phyloP scores from a whole-genome alignment of 352 stramenopile species.

The Phytopythium mirpurense region DNA sequence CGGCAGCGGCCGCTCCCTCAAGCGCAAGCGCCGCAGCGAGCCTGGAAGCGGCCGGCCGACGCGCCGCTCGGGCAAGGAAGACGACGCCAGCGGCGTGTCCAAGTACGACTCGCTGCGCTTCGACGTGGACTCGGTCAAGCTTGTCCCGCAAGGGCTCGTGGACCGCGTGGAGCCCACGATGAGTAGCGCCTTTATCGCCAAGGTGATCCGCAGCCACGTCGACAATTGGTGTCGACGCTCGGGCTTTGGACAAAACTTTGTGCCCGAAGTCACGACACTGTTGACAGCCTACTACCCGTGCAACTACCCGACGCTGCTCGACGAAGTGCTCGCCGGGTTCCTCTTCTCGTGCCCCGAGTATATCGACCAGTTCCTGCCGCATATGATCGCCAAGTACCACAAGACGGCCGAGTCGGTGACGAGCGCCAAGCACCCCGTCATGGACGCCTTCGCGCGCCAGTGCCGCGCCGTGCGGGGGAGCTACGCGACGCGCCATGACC shows the following conservation, averaged over 20 bases:
- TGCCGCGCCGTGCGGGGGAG: background rate
- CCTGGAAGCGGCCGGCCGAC: background rate
- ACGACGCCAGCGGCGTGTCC: constrained; percentile 3
- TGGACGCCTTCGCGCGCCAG: constrained; percentile 46
- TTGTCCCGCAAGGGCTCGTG: constrained; percentile 79
- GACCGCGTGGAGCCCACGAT: constrained; percentile 74
- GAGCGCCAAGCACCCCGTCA: constrained; percentile 57
- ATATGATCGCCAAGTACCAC: constrained; percentile 69
- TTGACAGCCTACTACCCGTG: constrained; percentile 82
- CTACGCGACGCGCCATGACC: constrained; percentile 38
- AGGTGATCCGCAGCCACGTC: constrained; percentile 60
- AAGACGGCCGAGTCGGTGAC: constrained; percentile 59
- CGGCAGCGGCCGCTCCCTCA: constrained; percentile 25
- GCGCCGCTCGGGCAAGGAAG: constrained; percentile 14
- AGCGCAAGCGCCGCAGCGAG: constrained; percentile 37
- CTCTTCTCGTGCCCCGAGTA: constrained; percentile 77
- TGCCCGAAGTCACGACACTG: constrained; percentile 62
- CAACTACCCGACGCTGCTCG: constrained; percentile 72
- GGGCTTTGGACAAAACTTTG: constrained; percentile 62
- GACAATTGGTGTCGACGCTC: constrained; percentile 63
- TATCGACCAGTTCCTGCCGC: constrained; percentile 48
- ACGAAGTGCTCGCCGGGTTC: constrained; percentile 72
- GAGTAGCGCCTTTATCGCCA: constrained; percentile 34
- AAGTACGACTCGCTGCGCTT: constrained; percentile 60
- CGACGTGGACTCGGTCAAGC: constrained; percentile 65